Evolutionary conservation across 2,329 filamentous ascomycete species (phyloP).

Genomic region (Paraphoma chrysanthemicola): DNA sequence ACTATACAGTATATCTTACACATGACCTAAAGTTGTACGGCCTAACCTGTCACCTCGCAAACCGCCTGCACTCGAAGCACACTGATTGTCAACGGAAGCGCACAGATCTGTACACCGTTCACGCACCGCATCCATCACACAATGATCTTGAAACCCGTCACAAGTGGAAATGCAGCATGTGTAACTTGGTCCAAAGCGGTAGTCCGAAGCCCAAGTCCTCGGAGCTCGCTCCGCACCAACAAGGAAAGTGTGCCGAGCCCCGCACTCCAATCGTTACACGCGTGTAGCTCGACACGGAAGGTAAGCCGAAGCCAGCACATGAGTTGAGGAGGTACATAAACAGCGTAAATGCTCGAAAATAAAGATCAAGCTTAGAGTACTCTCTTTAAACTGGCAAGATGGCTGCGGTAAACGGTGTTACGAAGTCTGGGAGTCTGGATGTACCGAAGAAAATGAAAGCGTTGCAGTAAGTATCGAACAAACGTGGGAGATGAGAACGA

Average conservation of each 20-base stretch:
- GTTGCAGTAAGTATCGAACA: slow-evolving; percentile 20
- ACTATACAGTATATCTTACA: too few species aligned
- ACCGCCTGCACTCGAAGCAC: too few species aligned
- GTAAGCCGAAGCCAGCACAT: not conserved
- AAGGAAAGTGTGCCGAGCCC: slow-evolving; percentile 25
- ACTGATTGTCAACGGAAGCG: too few species aligned
- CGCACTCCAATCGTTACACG: slow-evolving; percentile 14
- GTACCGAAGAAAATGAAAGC: slow-evolving; percentile 31
- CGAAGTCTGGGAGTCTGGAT: not conserved
- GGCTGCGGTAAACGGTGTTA: too few species aligned
- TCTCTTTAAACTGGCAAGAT: too few species aligned
- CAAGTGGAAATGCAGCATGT: too few species aligned
- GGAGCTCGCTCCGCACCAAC: not conserved
- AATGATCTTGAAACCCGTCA: too few species aligned
- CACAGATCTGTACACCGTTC: too few species aligned
- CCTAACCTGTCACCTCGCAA: too few species aligned
- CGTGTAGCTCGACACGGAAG: slow-evolving; percentile 1
- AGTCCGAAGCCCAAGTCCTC: not conserved
- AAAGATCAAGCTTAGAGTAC: not conserved
- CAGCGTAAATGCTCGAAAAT: not conserved
- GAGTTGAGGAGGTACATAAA: not conserved
- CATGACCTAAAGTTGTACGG: too few species aligned
- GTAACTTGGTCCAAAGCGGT: not conserved
- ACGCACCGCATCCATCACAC: too few species aligned
- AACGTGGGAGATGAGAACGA: too few species aligned